Percentiles rank a stretch among this genome's conserved stretches.
These are phyloP conservation scores for Hyaloscypha variabilis DNA, from an alignment of 495 filamentous ascomycete species.

Conservation along the genomic window DNA sequence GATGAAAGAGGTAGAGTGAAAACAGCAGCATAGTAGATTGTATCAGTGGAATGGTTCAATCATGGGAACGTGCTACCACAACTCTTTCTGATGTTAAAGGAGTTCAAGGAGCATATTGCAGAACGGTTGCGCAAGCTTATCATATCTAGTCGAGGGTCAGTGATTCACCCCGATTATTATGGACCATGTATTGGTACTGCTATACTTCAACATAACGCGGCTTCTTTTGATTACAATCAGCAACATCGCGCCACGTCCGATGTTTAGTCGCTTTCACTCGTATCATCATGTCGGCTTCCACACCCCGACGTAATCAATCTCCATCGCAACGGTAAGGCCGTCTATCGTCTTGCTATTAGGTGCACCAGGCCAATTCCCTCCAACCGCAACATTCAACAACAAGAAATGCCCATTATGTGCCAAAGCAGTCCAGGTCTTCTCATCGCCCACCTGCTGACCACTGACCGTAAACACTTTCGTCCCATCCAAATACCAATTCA, in stretches of 20 bases:
- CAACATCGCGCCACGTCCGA: no score
- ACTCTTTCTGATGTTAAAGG: not conserved
- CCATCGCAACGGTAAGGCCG: slow-evolving; percentile 19
- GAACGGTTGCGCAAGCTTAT: not conserved
- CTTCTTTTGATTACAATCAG: no score
- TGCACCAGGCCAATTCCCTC: slow-evolving; percentile 28
- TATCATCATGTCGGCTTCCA: slow-evolving; percentile 18
- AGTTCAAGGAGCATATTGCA: not conserved
- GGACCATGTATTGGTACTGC: no score
- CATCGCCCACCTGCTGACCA: slow-evolving; percentile 28
- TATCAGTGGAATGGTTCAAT: not conserved
- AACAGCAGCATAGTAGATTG: not conserved
- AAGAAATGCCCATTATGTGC: slow-evolving; percentile 34
- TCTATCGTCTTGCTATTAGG: slow-evolving; percentile 22
- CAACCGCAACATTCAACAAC: slow-evolving; percentile 35
- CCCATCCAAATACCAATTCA: slow-evolving; percentile 35
- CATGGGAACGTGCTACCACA: not conserved
- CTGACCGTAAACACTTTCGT: slow-evolving; percentile 28
- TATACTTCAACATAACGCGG: no score
- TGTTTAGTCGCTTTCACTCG: no score
- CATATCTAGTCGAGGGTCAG: not conserved
- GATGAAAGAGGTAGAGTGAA: slow-evolving; percentile 3
- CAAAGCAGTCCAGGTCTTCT: slow-evolving; percentile 28
- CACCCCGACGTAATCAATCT: slow-evolving; percentile 30
- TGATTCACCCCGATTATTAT: no score